phyloP scores from a whole-genome alignment of 306 rosid species.

The Pterocarpus macrocarpus region DNA sequence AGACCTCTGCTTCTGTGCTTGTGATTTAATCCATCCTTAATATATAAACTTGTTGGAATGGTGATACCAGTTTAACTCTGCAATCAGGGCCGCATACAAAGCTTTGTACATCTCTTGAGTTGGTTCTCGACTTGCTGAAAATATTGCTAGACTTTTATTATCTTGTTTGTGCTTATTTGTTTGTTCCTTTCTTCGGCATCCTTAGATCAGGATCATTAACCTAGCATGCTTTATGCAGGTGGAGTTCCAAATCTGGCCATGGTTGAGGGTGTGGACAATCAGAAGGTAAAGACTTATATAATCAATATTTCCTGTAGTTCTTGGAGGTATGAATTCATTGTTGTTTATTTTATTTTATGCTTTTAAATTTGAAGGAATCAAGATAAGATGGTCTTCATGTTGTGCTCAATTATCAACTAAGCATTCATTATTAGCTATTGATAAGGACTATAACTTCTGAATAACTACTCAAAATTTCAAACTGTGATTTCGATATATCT shows the following conservation, averaged over 20 bases:
- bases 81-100: slow-evolving; percentile 14
- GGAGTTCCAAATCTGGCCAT: slow-evolving; percentile 81
- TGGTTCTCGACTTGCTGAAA: slow-evolving; percentile 36
- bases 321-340: slow-evolving; percentile 10
- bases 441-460: slow-evolving; percentile 8
- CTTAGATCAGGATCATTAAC: slow-evolving; percentile 19
- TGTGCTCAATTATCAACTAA: slow-evolving; percentile 28
- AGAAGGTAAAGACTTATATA: slow-evolving; percentile 66
- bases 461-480: slow-evolving; percentile 32
- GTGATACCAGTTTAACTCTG: background rate
- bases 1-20: background rate
- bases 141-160: slow-evolving; percentile 28
- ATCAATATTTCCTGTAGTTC: slow-evolving; percentile 42
- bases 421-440: background rate
- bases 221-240: slow-evolving; percentile 56
- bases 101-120: background rate
- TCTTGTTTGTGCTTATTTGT: slow-evolving; percentile 27
- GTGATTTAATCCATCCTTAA: background rate
- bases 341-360: slow-evolving; percentile 36
- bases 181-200: slow-evolving; percentile 25
- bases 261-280: slow-evolving; percentile 89
- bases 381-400: background rate
- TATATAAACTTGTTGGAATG: slow-evolving; percentile 29
- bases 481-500: slow-evolving; percentile 22
- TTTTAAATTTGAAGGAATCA: slow-evolving; percentile 35